These are phyloP conservation scores for Monilinia vaccinii-corymbosi DNA, from an alignment of 2,329 filamentous ascomycete species.

Conservation along the genomic window DNA sequence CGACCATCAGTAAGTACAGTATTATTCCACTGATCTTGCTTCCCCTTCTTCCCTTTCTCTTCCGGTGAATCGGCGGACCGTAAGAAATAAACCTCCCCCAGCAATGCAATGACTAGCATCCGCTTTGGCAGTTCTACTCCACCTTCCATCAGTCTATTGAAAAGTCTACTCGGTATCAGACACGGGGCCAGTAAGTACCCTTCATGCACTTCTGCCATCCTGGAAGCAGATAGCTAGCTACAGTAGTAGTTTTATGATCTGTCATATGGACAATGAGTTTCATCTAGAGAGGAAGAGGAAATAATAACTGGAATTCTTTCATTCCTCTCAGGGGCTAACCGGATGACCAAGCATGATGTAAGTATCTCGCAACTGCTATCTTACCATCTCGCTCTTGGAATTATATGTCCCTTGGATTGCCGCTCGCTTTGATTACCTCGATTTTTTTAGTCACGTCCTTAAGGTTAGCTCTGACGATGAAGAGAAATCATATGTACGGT, in stretches of 20 bases:
- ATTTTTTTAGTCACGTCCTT: background rate
- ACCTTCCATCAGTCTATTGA: background rate
- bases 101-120: background rate
- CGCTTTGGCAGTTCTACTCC: background rate
- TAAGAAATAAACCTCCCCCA: background rate
- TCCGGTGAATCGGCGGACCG: background rate
- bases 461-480: background rate
- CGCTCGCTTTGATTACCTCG: background rate
- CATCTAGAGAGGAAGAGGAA: background rate
- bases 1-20: background rate
- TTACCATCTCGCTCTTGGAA: background rate
- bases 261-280: background rate
- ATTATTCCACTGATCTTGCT: background rate
- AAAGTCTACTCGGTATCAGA: constrained; percentile 3
- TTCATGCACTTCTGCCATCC: background rate
- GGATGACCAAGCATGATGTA: background rate
- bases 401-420: background rate
- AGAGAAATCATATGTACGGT: background rate
- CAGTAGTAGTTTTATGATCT: background rate
- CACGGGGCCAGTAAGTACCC: background rate
- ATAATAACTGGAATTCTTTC: background rate
- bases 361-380: background rate
- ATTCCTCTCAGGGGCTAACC: background rate
- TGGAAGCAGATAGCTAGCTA: background rate
- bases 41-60: background rate